Base-by-base conservation (phyloP, 2,329 filamentous ascomycete species). In the Akanthomyces muscarius region DNA sequence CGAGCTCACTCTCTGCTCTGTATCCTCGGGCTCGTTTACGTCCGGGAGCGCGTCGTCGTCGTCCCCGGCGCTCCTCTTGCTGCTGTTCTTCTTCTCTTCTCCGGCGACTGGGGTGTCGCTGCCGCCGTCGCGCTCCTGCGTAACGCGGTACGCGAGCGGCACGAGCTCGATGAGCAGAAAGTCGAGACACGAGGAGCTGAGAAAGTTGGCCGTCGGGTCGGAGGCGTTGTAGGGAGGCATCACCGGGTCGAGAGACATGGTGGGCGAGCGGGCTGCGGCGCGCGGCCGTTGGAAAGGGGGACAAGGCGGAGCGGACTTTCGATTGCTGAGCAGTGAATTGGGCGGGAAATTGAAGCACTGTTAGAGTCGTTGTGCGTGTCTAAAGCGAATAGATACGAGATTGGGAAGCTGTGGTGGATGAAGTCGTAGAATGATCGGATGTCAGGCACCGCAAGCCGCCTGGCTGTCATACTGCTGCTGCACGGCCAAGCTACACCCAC, bases 131-230 rank as follows among this genome's bases (percentile, higher is more conserved):
- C 92, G 81, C 71, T 95, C 89, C 71, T 88, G 85, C 25, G 91
- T 88, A 66, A 98, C 83, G 67, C 95, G 88, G 76, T 96, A 92
- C 5, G 94, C 91, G 81, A 98, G 89, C 45, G 95, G 95, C 18
- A 99, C 95, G 62, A 99, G 86, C 80, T 99, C 95, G 73, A 98
- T 98, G 69, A 99, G 86, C 63, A 99, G 86, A 69, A 99, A 89
- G 77, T 99, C 95, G 70, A 99, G 87, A 74, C 90, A 92, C 54
- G 94, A 95, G 63, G 89, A 86, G 78, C 86, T 89, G 70, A 97
- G 83, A 78, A 93, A 90, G 65, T 87, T 86, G 64, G 90, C 89
- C 64, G 82, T 82, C 44, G 91, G 89, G 76, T 96, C 92, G 67
- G 83, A 84, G 69, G 87, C 81, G 75, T 88, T 89, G 80, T 86